Evolutionary conservation across 2,329 filamentous ascomycete genomes (phyloP), one percentile per base, ranked within the genome.

Genomic region (Chaetomium olivaceum): DNA sequence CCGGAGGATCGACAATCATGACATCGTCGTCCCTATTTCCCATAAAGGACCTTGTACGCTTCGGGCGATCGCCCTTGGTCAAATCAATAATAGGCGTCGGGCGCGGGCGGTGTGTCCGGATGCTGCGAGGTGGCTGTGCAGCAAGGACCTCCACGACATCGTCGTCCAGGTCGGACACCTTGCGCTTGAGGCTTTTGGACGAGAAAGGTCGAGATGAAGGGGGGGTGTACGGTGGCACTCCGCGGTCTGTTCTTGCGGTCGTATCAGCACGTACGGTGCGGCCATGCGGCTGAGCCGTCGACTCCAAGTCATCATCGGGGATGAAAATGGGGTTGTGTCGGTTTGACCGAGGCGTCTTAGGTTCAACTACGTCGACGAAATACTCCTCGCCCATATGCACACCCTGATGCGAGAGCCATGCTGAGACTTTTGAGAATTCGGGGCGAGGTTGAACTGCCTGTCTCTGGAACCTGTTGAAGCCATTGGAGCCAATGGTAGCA

Each of bases 21-120:
- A 66, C 57, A 55, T 68, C 66, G 5, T 68, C 61, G 16, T 68
- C 66, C 21, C 48, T 23, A n/a, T 64, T 7, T 19, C 63, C 57
- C n/a, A 60, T 33, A 31, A 57, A 46, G 25, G 60, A 62, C 29
- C 12, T 60, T 23, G 27, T 59, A 9, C 58, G 58, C 16, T 51
- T 54, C 16, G 43, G n/a, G 9, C 19, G 48, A 19, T 39, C 14
- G 58, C 21, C 33, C 25, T 29, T 25, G 16, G 62, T 66, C 59
- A 63, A 43, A 27, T 61, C 60, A 19, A 61, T 43, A 43, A 58
- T 19, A 36, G 25, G 46, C 21, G 3, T 16, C 11, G 31, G 5
- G 8, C 8, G 21, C 5, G 43, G 31, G 2, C 16, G 27, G 9
- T 50, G 39, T 54, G 7, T 55, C 39, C 6, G 14, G 9, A 8